A percentile compares a stretch with the other conserved stretches of the same genome.
Evolutionary conservation across 2,329 filamentous ascomycete species (phyloP).

Genomic region (Scedosporium dehoogii): DNA sequence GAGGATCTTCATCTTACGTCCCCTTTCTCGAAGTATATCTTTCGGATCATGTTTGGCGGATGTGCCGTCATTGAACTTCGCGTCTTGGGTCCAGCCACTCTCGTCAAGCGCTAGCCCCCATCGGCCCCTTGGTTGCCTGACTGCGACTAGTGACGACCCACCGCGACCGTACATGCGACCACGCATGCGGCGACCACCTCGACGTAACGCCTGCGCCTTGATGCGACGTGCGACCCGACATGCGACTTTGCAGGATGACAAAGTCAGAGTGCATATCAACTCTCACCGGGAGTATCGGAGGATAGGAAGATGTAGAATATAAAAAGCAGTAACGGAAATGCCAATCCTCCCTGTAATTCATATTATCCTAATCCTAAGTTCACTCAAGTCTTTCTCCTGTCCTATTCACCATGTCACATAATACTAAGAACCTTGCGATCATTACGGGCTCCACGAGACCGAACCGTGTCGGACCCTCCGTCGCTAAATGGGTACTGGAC

Average conservation of each 20-base stretch:
- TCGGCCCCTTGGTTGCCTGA: no score
- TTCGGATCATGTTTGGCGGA: no score
- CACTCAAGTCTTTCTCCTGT: background rate
- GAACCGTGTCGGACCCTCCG: background rate
- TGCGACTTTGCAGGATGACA: background rate
- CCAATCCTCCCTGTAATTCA: background rate
- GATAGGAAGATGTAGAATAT: background rate
- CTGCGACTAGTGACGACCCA: no score
- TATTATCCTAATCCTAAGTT: background rate
- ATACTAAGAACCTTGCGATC: slow-evolving; percentile 19
- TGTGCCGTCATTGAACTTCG: no score
- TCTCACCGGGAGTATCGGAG: background rate
- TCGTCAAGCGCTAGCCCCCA: no score
- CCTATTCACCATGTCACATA: background rate
- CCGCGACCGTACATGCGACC: no score
- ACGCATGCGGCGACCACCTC: no score
- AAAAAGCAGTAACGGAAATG: background rate
- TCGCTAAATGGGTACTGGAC: background rate
- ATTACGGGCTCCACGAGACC: slow-evolving; percentile 25
- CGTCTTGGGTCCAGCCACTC: no score
- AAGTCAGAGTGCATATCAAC: background rate
- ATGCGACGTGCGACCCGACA: background rate
- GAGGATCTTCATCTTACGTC: no score
- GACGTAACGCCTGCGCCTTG: no score
- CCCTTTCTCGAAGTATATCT: no score